Evolutionary conservation across 306 rosid genomes (phyloP), one percentile per base, ranked within the genome.

Genomic region (Lupinus albus): DNA sequence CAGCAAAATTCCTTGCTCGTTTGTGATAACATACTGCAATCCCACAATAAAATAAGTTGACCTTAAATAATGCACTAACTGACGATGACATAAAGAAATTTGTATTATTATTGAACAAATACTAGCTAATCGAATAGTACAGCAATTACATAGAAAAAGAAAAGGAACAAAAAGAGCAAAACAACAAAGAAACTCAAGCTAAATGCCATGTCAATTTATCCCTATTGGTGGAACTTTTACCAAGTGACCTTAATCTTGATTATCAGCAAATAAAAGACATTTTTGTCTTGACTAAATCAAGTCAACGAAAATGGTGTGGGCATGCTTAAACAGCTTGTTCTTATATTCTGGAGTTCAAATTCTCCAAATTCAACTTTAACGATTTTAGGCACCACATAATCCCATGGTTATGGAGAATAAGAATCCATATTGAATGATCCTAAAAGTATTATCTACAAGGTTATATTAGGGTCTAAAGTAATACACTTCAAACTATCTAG

Each of bases 21-120:
- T 86, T 51, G 98, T 93, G 72, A 90, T 86, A 79, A 88, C 97
- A 86, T 82, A 84, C 98, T 93, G 83, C 51, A 35, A 67, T 17
- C 63, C 52, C 69, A 67, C 8, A 76, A 76, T 44, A 41, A 77
- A 20, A 36, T 68, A 65, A 59, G 11, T 42, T 13, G 67, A 47
- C 44, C 64, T 38, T 48, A 60, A 67, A 64, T 5, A 68, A 36
- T 18, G 25, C 38, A 36, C 8, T 36, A 36, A 36, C 9, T 36
- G 9, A 38, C 8, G 12, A 61, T 61, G 8, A 25, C 41, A 48
- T 21, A 25, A 53, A 30, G 30, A 50, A 54, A 64, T 11, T 54
- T 18, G 9, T 16, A 54, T 36, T 33, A 66, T 49, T 30, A 56
- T 48, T 68, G 68, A n/a, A 56, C 20, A 68, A 30, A 50, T n/a